A percentile compares a stretch with the other conserved stretches of the same genome.
Evolutionary conservation across 495 filamentous ascomycete species (phyloP).

Genomic region (Lasiosphaeria ovina): DNA sequence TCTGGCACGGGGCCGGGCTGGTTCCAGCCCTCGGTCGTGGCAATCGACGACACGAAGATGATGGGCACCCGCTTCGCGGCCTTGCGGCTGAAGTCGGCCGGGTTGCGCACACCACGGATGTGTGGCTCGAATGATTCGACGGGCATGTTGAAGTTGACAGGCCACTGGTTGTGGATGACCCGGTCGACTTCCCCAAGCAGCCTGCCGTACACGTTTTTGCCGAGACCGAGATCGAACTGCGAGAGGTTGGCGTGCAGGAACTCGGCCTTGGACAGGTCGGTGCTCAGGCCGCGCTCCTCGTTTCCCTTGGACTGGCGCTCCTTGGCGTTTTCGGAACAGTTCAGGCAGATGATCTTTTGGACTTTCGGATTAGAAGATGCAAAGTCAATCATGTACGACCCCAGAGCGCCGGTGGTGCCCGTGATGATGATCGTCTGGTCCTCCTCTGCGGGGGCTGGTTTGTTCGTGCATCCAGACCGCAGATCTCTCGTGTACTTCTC

Average conservation of each 20-base stretch:
- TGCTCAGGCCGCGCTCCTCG: conserved; percentile 34
- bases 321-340: conserved; percentile 45
- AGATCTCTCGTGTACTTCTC: conserved; percentile 40
- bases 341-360: conserved; percentile 54
- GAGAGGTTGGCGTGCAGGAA: conserved; percentile 53
- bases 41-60: conserved; percentile 56
- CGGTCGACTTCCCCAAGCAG: conserved; percentile 42
- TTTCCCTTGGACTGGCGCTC: conserved; percentile 31
- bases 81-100: conserved; percentile 51
- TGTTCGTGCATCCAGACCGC: conserved; percentile 24
- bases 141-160: conserved; percentile 60
- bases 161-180: conserved; percentile 64
- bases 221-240: conserved; percentile 44
- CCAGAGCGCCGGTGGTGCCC: conserved; percentile 59
- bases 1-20: conserved; percentile 44
- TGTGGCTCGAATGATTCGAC: conserved; percentile 56
- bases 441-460: conserved; percentile 33
- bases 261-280: conserved; percentile 41
- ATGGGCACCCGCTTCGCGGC: conserved; percentile 46
- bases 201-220: conserved; percentile 32
- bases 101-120: conserved; percentile 50
- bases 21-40: conserved; percentile 39
- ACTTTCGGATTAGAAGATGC: conserved; percentile 40
- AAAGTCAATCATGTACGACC: conserved; percentile 53
- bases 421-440: conserved; percentile 54